Conservation (phyloP, 495 filamentous ascomycete species). For the Hypoxylon perforatum region DNA sequence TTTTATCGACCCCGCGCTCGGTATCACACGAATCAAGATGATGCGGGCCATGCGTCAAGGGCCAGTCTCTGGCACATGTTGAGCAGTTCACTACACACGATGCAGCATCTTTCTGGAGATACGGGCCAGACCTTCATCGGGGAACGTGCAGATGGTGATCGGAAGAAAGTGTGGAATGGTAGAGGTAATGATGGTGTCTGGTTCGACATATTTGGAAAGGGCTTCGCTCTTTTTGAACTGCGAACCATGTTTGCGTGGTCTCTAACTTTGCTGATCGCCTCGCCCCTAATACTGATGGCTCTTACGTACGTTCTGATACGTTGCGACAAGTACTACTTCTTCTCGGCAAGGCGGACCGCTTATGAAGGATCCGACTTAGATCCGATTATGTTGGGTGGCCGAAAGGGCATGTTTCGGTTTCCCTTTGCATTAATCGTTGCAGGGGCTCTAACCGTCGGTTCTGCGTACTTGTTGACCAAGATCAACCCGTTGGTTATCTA, state of each 20-base stretch:
- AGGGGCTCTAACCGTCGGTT: slow-evolving; percentile 73
- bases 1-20: slow-evolving; percentile 85
- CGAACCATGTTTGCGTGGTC: slow-evolving; percentile 88
- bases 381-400: slow-evolving; percentile 73
- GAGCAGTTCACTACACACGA: slow-evolving; percentile 78
- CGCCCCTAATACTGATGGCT: slow-evolving; percentile 75
- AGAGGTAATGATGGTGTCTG: slow-evolving; percentile 80
- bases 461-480: slow-evolving; percentile 81
- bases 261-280: slow-evolving; percentile 80
- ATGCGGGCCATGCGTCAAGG: slow-evolving; percentile 77
- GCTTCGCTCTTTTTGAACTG: slow-evolving; percentile 81
- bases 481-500: slow-evolving; percentile 89
- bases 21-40: slow-evolving; percentile 94
- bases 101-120: slow-evolving; percentile 75
- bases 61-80: slow-evolving; percentile 95
- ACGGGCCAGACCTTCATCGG: slow-evolving; percentile 74
- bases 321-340: slow-evolving; percentile 85
- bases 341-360: slow-evolving; percentile 65
- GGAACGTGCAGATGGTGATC: slow-evolving; percentile 61
- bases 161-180: slow-evolving; percentile 72
- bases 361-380: slow-evolving; percentile 69
- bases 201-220: slow-evolving; percentile 91
- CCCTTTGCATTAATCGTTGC: slow-evolving; percentile 80
- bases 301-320: slow-evolving; percentile 74
- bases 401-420: slow-evolving; percentile 84